phyloP scores from a whole-genome alignment of 768 basidiomycete species.

The Scleroderma bovista region DNA sequence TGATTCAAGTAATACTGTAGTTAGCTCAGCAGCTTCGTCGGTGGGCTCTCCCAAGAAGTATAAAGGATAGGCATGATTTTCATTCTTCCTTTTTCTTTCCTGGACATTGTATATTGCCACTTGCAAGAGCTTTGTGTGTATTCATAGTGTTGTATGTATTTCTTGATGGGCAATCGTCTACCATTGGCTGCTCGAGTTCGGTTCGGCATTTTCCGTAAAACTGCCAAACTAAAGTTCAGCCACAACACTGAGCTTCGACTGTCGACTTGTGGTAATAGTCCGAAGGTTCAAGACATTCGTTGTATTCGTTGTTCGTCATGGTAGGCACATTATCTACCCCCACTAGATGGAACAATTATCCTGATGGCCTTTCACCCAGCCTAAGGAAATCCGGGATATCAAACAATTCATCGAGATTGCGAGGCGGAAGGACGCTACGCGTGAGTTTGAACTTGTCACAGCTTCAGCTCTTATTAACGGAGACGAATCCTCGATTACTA shows the following conservation, averaged over 20 bases:
- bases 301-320: slow-evolving; percentile 19
- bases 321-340: slow-evolving; percentile 9
- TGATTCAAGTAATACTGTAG: slow-evolving; percentile 11
- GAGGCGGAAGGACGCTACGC: slow-evolving; percentile 92
- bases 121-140: slow-evolving; percentile 6
- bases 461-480: background rate
- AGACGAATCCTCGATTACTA: background rate
- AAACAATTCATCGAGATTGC: slow-evolving; percentile 98
- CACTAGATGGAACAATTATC: background rate
- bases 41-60: slow-evolving; percentile 25
- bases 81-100: background rate
- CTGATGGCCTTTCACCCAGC: slow-evolving; percentile 44
- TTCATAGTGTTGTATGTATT: slow-evolving; percentile 20
- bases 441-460: slow-evolving; percentile 47
- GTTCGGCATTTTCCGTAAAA: slow-evolving; percentile 24
- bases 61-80: slow-evolving; percentile 12
- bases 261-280: background rate
- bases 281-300: slow-evolving; percentile 7
- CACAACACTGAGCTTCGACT: slow-evolving; percentile 16
- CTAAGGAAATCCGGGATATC: slow-evolving; percentile 97
- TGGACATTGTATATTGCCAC: background rate
- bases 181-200: background rate
- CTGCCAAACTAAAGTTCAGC: slow-evolving; percentile 31
- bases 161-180: background rate
- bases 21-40: slow-evolving; percentile 15